Evolutionary conservation across 2,329 filamentous ascomycete species (phyloP).

Genomic region (Botrytis hyacinthi): DNA sequence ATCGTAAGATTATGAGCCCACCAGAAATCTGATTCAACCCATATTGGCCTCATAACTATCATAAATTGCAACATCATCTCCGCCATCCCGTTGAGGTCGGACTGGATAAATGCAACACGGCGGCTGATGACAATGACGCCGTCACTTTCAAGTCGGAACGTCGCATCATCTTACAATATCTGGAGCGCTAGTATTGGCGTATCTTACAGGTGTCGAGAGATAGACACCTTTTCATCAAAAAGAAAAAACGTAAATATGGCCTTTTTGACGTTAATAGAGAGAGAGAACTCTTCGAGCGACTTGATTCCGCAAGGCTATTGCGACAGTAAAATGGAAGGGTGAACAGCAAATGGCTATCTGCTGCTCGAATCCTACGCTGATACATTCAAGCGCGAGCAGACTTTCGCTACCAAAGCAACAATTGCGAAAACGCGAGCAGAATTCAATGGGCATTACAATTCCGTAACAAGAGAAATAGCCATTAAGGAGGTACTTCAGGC

Average conservation of each 20-base stretch:
- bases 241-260: neutral
- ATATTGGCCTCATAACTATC: neutral
- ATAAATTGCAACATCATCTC: rapidly evolving
- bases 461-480: neutral
- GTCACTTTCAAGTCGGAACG: neutral
- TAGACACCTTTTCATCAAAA: neutral
- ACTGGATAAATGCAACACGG: neutral
- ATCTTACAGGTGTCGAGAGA: neutral
- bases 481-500: too few species aligned
- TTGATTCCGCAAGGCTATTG: neutral
- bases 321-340: neutral
- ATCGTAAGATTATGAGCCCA: neutral
- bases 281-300: neutral
- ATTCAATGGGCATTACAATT: neutral
- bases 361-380: neutral
- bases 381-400: neutral
- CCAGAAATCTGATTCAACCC: neutral
- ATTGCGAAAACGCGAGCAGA: neutral
- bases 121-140: neutral
- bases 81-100: neutral
- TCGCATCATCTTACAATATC: neutral
- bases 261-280: neutral
- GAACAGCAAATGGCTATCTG: neutral
- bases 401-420: neutral
- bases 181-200: neutral